Evolutionary conservation across 2,329 filamentous ascomycete species (phyloP).

Genomic region (Phaeosphaeria sp.): DNA sequence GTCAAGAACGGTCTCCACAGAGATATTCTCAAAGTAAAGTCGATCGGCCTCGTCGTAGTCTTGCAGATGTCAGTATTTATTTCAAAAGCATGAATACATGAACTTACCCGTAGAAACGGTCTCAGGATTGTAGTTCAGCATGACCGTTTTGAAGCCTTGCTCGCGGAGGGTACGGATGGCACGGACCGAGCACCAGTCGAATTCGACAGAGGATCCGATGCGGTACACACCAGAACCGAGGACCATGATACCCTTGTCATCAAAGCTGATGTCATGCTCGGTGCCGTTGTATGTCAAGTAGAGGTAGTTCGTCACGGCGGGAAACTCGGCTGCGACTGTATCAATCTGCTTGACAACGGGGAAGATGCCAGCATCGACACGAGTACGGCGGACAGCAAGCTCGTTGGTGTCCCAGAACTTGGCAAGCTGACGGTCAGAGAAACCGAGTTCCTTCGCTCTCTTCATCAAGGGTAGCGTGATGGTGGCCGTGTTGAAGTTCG

Average conservation of each 20-base stretch:
- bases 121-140: conserved; percentile 94
- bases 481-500: conserved; percentile 70
- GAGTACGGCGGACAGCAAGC: conserved; percentile 81
- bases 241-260: conserved; percentile 95
- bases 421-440: conserved; percentile 90
- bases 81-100: not conserved
- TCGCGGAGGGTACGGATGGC: conserved; percentile 89
- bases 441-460: conserved; percentile 91
- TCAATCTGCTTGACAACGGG: conserved; percentile 98
- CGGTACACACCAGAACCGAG: conserved; percentile 95
- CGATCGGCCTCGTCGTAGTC: conserved; percentile 92
- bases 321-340: conserved; percentile 96
- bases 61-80: not conserved
- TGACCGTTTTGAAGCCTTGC: conserved; percentile 88
- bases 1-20: conserved; percentile 68
- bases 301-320: conserved; percentile 91
- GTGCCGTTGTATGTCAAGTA: conserved; percentile 95
- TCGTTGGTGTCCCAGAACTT: conserved; percentile 96
- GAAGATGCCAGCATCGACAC: conserved; percentile 84
- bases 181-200: conserved; percentile 98
- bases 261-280: conserved; percentile 82
- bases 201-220: conserved; percentile 97
- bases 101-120: conserved; percentile 68
- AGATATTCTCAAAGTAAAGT: conserved; percentile 94
- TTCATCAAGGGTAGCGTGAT: conserved; percentile 71